Conservation (phyloP, 352 stramenopile genomes). For the Globisporangium mamillatum region DNA sequence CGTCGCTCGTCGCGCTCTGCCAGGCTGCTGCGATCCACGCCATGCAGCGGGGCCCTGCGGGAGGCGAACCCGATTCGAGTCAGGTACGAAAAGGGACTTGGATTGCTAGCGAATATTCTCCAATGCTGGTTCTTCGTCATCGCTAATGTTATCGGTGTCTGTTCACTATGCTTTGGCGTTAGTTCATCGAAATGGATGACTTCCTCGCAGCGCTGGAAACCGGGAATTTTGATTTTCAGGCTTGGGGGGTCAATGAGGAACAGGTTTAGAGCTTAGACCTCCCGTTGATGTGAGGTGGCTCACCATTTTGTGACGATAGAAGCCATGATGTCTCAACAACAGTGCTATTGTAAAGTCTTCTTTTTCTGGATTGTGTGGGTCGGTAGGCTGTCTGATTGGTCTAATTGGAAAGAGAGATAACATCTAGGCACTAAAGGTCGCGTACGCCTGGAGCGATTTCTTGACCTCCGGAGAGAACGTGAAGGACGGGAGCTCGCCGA, state of each 20-base stretch:
- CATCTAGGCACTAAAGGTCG: slow-evolving; percentile 40
- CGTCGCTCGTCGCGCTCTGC: slow-evolving; percentile 71
- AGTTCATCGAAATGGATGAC: slow-evolving; percentile 44
- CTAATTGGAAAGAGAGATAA: neutral
- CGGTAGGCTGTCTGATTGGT: neutral
- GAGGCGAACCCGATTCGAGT: slow-evolving; percentile 26
- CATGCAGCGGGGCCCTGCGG: slow-evolving; percentile 51
- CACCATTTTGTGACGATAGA: neutral
- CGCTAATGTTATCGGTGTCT: neutral
- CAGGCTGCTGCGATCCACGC: slow-evolving; percentile 67
- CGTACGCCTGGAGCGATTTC: slow-evolving; percentile 44
- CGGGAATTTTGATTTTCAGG: slow-evolving; percentile 38
- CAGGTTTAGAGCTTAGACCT: neutral
- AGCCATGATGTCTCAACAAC: neutral
- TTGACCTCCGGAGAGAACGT: slow-evolving; percentile 47
- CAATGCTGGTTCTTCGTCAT: too few relatives aligned
- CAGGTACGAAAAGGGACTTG: neutral
- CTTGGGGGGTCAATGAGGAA: slow-evolving; percentile 15
- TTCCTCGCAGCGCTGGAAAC: slow-evolving; percentile 39
- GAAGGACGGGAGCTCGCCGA: slow-evolving; percentile 56
- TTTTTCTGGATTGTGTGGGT: neutral
- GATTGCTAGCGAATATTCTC: too few relatives aligned
- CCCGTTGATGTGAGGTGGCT: too few relatives aligned
- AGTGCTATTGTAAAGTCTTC: neutral
- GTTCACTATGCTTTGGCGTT: neutral